Evolutionary conservation across 306 rosid genomes (phyloP).

Genomic region (Leucaena leucocephala): DNA sequence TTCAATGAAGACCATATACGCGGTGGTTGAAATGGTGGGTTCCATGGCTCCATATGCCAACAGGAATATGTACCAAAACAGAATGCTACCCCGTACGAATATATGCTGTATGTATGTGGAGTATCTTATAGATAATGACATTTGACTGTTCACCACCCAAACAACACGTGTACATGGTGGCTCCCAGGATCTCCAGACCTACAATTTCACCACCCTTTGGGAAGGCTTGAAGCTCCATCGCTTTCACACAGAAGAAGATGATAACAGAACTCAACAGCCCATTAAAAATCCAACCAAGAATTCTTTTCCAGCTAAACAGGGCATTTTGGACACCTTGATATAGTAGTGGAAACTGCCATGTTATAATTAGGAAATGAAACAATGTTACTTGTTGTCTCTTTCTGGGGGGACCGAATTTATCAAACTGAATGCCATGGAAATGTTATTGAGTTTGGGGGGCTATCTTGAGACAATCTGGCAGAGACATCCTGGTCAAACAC

Average conservation of each 20-base stretch:
- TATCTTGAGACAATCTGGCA: conserved; percentile 74
- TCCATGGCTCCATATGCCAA: conserved; percentile 76
- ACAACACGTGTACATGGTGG: conserved; percentile 87
- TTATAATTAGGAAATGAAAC: neutral
- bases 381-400: neutral
- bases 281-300: conserved; percentile 74
- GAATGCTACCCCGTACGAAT: conserved; percentile 85
- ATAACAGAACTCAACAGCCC: conserved; percentile 56
- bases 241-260: conserved; percentile 67
- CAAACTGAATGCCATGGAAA: neutral
- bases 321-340: conserved; percentile 91
- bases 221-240: conserved; percentile 71
- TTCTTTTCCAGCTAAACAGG: conserved; percentile 77
- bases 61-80: conserved; percentile 79
- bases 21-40: conserved; percentile 74
- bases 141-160: conserved; percentile 84
- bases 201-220: conserved; percentile 75
- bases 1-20: conserved; percentile 77
- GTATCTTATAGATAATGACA: conserved; percentile 78
- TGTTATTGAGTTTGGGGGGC: conserved; percentile 8
- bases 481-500: conserved; percentile 93
- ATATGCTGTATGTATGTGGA: conserved; percentile 84
- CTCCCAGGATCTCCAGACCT: conserved; percentile 65
- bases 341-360: conserved; percentile 74
- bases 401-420: conserved; percentile 11